Evolutionary conservation across 2,329 filamentous ascomycete genomes (phyloP), one percentile per base, ranked within the genome.

Genomic region (Cercospora beticola): DNA sequence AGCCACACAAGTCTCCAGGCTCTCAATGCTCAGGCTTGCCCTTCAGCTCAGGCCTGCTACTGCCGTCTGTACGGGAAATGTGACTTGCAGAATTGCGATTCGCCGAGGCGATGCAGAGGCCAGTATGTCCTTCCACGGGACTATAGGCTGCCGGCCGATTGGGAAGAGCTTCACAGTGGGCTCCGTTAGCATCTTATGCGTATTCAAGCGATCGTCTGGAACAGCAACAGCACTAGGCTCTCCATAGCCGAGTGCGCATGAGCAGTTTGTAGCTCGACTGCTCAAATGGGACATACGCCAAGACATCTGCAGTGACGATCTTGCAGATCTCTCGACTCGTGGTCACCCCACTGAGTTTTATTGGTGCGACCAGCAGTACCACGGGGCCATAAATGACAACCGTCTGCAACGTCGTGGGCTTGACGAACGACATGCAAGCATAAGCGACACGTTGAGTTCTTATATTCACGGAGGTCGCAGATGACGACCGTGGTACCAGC

Each of bases 61-160:
- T 83, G 82, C 74, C 79, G 79, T 9, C 66, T 83, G 10, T 83
- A 83, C 72, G 81, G 81, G 0, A 74, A 78, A 5, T 83, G 82
- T 69, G 69, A 77, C 10, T 54, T 75, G 10, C 21, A 69, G 4
- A 66, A 62, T 6, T 74, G 81, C 66, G 71, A 66, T 0, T 75
- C 61, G 28, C 73, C 76, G 1, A 81, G 76, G 3, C 76, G 70
- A 58, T 83, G 82, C 71, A 40, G 67, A 33, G 81, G 80, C 9
- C 79, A 82, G 69, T 83, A 83, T 73, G 64, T 64, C 5, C 43
- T 83, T 18, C 81, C 81, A 16, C 73, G 74, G 18, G 71, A 78
- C 33, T 81, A 78, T 67, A 77, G 73, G 56, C 73, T 83, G 5
- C 81, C 81, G 2, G 59, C 68, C 18, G 58, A 49, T 5, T 71